Conservation (phyloP, 2,329 filamentous ascomycete species). For the Fusarium denticulatum region DNA sequence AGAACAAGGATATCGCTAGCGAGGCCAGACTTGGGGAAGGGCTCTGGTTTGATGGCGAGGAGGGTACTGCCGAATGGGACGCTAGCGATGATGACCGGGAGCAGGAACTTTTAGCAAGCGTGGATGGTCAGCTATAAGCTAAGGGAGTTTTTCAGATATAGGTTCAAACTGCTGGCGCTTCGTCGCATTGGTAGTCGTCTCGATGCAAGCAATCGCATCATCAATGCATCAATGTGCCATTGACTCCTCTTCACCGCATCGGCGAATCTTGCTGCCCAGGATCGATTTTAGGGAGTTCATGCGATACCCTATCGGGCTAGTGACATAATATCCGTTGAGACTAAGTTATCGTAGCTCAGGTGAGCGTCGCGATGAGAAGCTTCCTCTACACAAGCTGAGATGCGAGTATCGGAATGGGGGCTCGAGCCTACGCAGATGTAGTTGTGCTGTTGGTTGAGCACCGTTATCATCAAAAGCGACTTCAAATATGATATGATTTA, state of each 20-base stretch:
- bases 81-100: background rate
- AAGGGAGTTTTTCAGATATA: background rate
- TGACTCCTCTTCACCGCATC: background rate
- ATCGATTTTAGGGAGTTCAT: background rate
- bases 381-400: background rate
- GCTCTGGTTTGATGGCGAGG: background rate
- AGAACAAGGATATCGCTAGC: background rate
- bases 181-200: fast-evolving
- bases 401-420: fast-evolving
- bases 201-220: background rate
- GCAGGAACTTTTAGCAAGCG: background rate
- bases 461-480: fast-evolving
- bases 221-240: background rate
- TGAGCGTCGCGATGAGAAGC: background rate
- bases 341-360: background rate
- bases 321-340: background rate
- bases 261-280: background rate
- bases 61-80: background rate
- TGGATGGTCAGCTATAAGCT: background rate
- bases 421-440: background rate
- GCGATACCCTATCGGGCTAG: background rate
- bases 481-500: background rate
- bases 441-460: background rate
- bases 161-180: fast-evolving
- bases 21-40: background rate